phyloP scores from a whole-genome alignment of 305 asterid species.

The Rubia balearica region DNA sequence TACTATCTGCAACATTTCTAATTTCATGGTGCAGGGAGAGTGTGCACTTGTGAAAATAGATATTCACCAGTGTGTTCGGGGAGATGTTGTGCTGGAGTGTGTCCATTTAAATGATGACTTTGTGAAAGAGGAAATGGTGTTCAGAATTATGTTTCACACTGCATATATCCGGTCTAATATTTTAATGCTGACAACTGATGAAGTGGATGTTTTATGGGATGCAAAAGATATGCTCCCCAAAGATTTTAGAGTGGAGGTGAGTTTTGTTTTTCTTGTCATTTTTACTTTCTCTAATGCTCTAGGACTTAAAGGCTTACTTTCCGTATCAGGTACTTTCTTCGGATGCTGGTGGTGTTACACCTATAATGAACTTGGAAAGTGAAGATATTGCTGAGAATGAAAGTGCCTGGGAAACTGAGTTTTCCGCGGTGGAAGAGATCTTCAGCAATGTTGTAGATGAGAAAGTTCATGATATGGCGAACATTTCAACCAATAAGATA shows the following conservation, averaged over 20 bases:
- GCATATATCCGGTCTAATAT: constrained; percentile 71
- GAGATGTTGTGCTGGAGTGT: constrained; percentile 91
- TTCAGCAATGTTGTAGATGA: neutral
- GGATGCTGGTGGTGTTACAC: constrained; percentile 46
- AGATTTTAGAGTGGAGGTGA: constrained; percentile 85
- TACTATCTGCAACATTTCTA: constrained; percentile 22
- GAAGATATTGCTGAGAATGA: constrained; percentile 53
- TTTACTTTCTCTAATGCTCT: constrained; percentile 25
- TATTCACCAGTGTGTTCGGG: constrained; percentile 60
- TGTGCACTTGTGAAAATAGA: constrained; percentile 74
- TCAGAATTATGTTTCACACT: constrained; percentile 89
- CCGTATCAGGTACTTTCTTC: constrained; percentile 69
- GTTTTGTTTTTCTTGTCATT: constrained; percentile 25
- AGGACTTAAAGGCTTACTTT: constrained; percentile 33
- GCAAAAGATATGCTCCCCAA: constrained; percentile 58
- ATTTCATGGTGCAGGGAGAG: constrained; percentile 64
- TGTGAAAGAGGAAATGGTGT: constrained; percentile 75
- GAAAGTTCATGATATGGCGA: neutral
- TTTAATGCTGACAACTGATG: constrained; percentile 69
- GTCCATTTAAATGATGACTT: constrained; percentile 79
- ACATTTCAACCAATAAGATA: neutral
- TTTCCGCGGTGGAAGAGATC: constrained; percentile 20
- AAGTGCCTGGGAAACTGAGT: constrained; percentile 66
- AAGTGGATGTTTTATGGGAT: constrained; percentile 88
- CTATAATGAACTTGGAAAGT: too few relatives aligned